A percentile compares a stretch with the other conserved stretches of the same genome.
Evolutionary conservation across 177 flowering plant species (phyloP).

Genomic region (Vitis hybrid): DNA sequence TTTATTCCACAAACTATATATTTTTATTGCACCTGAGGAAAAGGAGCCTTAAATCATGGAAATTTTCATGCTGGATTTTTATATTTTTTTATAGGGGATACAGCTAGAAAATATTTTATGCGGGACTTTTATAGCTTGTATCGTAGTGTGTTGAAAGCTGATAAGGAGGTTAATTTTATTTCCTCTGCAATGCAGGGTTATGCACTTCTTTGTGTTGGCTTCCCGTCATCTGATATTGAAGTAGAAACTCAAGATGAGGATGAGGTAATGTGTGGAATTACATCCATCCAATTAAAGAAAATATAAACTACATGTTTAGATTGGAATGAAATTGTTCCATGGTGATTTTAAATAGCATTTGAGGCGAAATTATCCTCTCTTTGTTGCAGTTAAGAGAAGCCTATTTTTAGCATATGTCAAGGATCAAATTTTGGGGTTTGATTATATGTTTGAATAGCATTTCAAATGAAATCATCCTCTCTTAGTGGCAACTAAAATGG

Average conservation of each 20-base stretch:
- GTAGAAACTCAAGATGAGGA: conserved; percentile 99
- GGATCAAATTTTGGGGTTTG: not conserved
- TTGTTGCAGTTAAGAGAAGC: not conserved
- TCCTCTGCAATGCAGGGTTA: conserved; percentile 63
- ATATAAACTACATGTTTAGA: not conserved
- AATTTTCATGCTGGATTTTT: no score
- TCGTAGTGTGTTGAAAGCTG: no score
- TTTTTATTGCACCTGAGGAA: no score
- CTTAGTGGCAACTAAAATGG: no score
- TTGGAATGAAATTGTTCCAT: not conserved
- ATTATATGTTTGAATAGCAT: no score
- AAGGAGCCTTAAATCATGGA: no score
- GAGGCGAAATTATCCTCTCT: not conserved
- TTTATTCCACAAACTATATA: no score
- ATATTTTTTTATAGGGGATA: no score
- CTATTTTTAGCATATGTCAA: not conserved
- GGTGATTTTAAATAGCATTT: not conserved
- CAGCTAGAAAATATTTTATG: no score
- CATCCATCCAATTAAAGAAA: not conserved
- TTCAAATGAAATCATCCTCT: no score
- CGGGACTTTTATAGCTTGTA: no score
- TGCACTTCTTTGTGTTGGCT: conserved; percentile 96
- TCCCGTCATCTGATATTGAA: conserved; percentile 82
- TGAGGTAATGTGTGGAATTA: conserved; percentile 52
- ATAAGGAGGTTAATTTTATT: not conserved